These are phyloP conservation scores for Plasmodium sp. DNA, from an alignment of 169 alveolate species.

Conservation along the genomic window DNA sequence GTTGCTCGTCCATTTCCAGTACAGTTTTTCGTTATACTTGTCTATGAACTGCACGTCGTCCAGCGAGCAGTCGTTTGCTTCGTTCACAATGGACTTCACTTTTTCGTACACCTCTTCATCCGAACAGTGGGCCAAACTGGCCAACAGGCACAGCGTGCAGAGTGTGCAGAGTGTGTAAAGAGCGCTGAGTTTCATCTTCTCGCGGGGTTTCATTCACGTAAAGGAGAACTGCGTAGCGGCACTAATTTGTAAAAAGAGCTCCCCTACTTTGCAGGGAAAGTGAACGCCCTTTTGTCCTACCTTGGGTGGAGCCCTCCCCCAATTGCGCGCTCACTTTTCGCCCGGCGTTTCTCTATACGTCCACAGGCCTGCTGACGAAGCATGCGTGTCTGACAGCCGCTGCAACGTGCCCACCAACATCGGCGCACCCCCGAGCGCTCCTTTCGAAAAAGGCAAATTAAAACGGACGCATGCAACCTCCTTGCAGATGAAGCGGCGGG, in stretches of 20 bases:
- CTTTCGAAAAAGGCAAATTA: background rate
- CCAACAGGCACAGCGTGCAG: background rate
- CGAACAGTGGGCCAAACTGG: background rate
- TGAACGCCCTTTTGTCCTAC: background rate
- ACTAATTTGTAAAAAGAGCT: background rate
- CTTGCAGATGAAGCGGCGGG: background rate
- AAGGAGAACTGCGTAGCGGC: background rate
- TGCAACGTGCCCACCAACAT: background rate
- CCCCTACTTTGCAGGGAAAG: background rate
- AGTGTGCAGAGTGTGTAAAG: background rate
- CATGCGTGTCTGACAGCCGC: background rate
- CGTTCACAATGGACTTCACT: slow-evolving; percentile 34
- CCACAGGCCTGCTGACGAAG: background rate
- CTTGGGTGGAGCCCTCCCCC: background rate
- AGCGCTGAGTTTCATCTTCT: background rate
- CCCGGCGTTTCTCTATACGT: background rate
- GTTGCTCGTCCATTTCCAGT: slow-evolving; percentile 64
- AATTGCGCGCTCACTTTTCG: background rate
- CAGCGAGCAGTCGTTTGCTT: slow-evolving; percentile 30
- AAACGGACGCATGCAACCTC: background rate
- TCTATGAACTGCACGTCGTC: slow-evolving; percentile 45
- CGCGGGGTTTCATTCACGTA: background rate
- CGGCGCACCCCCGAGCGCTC: background rate
- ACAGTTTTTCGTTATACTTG: slow-evolving; percentile 11
- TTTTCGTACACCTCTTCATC: slow-evolving; percentile 7